These are phyloP conservation scores for Podaxis mareebaensis DNA, from an alignment of 768 basidiomycete genomes.

Conservation along the genomic window DNA sequence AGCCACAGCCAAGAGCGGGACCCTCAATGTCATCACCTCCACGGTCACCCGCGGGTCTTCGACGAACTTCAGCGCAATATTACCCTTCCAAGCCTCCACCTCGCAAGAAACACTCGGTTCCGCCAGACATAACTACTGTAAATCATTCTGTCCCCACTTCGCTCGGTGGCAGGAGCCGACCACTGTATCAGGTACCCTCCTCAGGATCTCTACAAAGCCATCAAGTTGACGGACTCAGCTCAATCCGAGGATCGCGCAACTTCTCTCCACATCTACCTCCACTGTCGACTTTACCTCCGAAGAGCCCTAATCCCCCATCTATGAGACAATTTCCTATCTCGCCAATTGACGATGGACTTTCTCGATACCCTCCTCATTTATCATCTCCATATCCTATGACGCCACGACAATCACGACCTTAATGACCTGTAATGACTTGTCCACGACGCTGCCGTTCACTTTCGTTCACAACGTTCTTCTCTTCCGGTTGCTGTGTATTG, in stretches of 20 bases:
- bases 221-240: background rate
- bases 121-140: background rate
- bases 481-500: slow-evolving; percentile 5
- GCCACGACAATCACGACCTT: slow-evolving; percentile 7
- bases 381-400: background rate
- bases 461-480: background rate
- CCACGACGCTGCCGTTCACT: background rate
- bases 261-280: background rate
- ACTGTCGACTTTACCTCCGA: background rate
- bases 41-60: background rate
- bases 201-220: background rate
- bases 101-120: background rate
- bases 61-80: slow-evolving; percentile 10
- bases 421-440: background rate
- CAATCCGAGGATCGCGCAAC: background rate
- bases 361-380: slow-evolving; percentile 10
- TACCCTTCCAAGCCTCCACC: background rate
- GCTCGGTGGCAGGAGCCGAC: background rate
- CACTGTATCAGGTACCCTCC: background rate
- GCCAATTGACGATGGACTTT: slow-evolving; percentile 3
- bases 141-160: background rate
- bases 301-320: background rate
- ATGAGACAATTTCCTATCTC: background rate
- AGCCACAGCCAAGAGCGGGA: background rate
- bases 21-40: background rate